Base-by-base conservation (phyloP, 805 yeast species). In the Myxozyma nipponensis region DNA sequence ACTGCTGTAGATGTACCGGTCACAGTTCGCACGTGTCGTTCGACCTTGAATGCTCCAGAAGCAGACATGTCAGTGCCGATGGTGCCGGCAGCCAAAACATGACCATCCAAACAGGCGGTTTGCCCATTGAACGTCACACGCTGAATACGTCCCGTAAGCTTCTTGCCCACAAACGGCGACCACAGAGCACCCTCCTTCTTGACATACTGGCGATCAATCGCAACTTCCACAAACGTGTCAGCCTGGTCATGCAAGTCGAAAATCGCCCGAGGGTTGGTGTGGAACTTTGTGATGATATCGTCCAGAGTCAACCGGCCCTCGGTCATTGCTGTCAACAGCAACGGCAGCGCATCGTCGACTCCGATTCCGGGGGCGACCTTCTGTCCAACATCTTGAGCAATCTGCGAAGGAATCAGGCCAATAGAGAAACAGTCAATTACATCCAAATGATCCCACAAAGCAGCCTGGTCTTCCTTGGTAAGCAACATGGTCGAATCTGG, bases 31-130 rank as follows among this genome's bases (percentile, higher is more conserved):
- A 9, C 44, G 28, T 40, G 47, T 30, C 62, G 50, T 36, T 44
- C 49, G 28, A 47, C 46, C 49, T 38, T 44, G 69, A 39, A 72
- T 65, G 62, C 73, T 72, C 67, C 77, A 68, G 64, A 71, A 46
- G 76, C 69, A 38, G 75, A 71, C 52, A 73, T 70, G 49, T 79
- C 81, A 60, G 74, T 74, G 58, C 96, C 96, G 37, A 75, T 66
- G 24, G 86, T 84, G 56, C 75, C 76, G 10, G 69, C 62, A 43
- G 79, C 77, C 59, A 84, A 75, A 45, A 88, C 68, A 49, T 78
- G 79, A 59, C 95, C 96, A 66, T 91, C 96, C 59, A 89, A 76
- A 58, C 88, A 85, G 46, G 84, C 86, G 47, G 95, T 85, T 66
- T 83, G 82, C 50, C 81, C 84, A 56, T 83, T 79, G 67, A 86